phyloP scores from a whole-genome alignment of 352 stramenopile genomes.

The Globisporangium splendens region DNA sequence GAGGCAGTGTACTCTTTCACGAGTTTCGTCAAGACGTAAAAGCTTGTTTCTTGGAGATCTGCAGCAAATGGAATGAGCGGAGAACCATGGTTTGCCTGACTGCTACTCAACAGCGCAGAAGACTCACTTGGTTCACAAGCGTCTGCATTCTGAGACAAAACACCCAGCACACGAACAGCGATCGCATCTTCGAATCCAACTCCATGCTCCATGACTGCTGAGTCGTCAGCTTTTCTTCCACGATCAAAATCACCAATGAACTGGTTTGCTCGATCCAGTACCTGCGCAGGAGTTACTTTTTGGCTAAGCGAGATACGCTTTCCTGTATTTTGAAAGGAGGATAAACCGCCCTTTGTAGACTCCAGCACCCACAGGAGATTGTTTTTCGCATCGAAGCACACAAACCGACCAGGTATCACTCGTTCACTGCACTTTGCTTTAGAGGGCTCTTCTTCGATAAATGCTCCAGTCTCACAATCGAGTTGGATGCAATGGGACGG shows the following conservation, averaged over 20 bases:
- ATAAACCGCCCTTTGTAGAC: slow-evolving; percentile 22
- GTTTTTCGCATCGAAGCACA: slow-evolving; percentile 54
- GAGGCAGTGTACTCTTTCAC: slow-evolving; percentile 24
- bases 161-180: slow-evolving; percentile 27
- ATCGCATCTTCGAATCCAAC: slow-evolving; percentile 11
- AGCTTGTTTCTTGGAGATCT: slow-evolving; percentile 31
- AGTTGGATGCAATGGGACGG: slow-evolving; percentile 43
- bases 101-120: not conserved
- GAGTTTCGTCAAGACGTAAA: slow-evolving; percentile 30
- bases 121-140: slow-evolving; percentile 19
- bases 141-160: slow-evolving; percentile 39
- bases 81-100: not conserved
- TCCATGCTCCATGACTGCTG: not conserved
- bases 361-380: slow-evolving; percentile 45
- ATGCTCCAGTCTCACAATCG: slow-evolving; percentile 34
- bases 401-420: slow-evolving; percentile 15
- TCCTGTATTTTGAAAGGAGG: slow-evolving; percentile 39
- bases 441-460: slow-evolving; percentile 1
- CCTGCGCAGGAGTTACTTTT: slow-evolving; percentile 6
- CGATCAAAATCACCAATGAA: too few relatives aligned
- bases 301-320: slow-evolving; percentile 38
- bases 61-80: slow-evolving; percentile 37
- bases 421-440: slow-evolving; percentile 26
- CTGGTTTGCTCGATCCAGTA: slow-evolving; percentile 4
- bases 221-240: not conserved